These are phyloP conservation scores for Ogataea nitratoaversa DNA, from an alignment of 805 yeast species.

Conservation along the genomic window DNA sequence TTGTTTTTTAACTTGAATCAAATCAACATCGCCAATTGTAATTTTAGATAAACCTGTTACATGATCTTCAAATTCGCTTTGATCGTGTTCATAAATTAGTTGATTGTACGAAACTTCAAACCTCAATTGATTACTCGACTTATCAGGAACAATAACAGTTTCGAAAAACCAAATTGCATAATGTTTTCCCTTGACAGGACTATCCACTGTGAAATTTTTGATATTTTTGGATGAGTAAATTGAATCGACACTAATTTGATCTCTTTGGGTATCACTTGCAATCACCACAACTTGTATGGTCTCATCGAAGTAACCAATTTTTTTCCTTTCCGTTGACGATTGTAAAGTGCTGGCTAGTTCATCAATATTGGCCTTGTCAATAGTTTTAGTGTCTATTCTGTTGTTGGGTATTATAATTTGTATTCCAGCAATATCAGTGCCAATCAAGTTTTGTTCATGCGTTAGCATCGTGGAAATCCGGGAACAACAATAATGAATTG, in stretches of 20 bases:
- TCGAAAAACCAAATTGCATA: slow-evolving; percentile 15
- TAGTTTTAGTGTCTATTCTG: neutral
- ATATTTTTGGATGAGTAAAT: slow-evolving; percentile 9
- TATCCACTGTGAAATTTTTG: neutral
- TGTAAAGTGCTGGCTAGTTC: too few relatives aligned
- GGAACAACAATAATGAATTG: too few relatives aligned
- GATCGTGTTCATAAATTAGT: slow-evolving; percentile 2
- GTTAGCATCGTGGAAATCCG: too few relatives aligned
- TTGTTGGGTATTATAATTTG: neutral
- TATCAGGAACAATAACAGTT: slow-evolving; percentile 17
- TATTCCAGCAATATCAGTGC: neutral
- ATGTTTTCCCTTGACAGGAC: slow-evolving; percentile 3
- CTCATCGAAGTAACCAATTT: slow-evolving; percentile 16
- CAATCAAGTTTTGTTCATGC: neutral
- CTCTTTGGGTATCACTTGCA: slow-evolving; percentile 2
- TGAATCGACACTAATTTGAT: slow-evolving; percentile 8
- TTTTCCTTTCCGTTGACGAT: neutral
- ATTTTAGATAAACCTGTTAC: slow-evolving; percentile 8
- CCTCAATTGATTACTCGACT: slow-evolving; percentile 11
- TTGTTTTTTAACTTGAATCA: slow-evolving; percentile 5
- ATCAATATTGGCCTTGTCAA: too few relatives aligned
- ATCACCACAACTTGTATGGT: slow-evolving; percentile 8
- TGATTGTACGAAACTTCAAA: slow-evolving; percentile 17
- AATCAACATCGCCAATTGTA: slow-evolving; percentile 10
- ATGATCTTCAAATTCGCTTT: slow-evolving; percentile 7